Conservation (phyloP, 805 yeast genomes). For the Yarrowia osloensis region DNA sequence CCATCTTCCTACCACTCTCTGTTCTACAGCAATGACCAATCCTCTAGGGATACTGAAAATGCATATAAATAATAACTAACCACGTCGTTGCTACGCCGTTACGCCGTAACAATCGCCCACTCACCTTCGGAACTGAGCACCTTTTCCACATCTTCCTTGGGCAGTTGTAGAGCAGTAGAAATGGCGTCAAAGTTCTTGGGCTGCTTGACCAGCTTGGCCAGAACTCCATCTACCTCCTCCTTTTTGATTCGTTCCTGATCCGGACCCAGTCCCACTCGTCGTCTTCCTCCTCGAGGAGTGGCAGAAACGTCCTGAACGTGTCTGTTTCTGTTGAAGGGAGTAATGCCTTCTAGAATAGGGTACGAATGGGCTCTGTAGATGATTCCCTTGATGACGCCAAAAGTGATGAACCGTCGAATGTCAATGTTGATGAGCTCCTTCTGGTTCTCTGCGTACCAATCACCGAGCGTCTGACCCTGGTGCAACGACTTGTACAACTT, state of each 20-base stretch:
- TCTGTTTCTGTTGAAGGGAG: slow-evolving; percentile 14
- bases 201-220: slow-evolving; percentile 34
- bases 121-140: slow-evolving; percentile 53
- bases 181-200: slow-evolving; percentile 47
- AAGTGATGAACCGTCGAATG: slow-evolving; percentile 77
- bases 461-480: slow-evolving; percentile 73
- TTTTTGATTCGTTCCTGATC: slow-evolving; percentile 17
- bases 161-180: slow-evolving; percentile 65
- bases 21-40: too few relatives aligned
- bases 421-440: slow-evolving; percentile 66
- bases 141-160: slow-evolving; percentile 56
- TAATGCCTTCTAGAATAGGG: slow-evolving; percentile 54
- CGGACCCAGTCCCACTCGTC: slow-evolving; percentile 4
- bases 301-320: slow-evolving; percentile 2
- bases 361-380: slow-evolving; percentile 78
- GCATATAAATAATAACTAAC: slow-evolving; percentile 19
- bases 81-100: not conserved
- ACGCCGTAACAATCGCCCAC: slow-evolving; percentile 49
- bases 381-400: slow-evolving; percentile 80
- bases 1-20: too few relatives aligned
- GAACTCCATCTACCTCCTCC: slow-evolving; percentile 34
- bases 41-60: too few relatives aligned
- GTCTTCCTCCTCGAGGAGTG: slow-evolving; percentile 15
- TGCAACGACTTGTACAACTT: slow-evolving; percentile 73
- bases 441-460: slow-evolving; percentile 76